Evolutionary conservation across 2,329 filamentous ascomycete species (phyloP), one percentile per base, ranked within the genome.

Genomic region (Thermothelomyces thermophilus): DNA sequence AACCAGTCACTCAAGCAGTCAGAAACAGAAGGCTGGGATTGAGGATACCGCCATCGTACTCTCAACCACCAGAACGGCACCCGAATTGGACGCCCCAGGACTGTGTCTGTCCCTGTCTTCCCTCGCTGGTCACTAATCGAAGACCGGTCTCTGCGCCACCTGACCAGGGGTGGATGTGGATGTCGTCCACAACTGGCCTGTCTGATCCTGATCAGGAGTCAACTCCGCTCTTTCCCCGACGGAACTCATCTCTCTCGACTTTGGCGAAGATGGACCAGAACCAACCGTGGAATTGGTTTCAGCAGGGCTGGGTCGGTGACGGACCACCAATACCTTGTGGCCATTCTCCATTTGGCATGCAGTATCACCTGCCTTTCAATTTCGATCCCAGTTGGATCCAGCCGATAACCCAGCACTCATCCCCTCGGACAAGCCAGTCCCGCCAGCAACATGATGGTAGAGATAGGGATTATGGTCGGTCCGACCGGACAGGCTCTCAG

Each of bases 221-320:
- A 14, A 33, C 19, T 9, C 14, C 26, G 26, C 8, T 17, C 8
- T 28, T 14, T 2, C 2, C 19, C 3, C 11, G 31, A 24, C 37
- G 22, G 2, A 17, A 10, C 24, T 24, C 35, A 10, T 31, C 28
- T 17, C 17, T 17, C 10, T 3, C 35, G 4, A 16, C 24, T 3
- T 5, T 33, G 1, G 9, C 43, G 2, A 34, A 33, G 3, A 51
- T 51, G 49, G 40, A 46, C 28, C 44, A 10, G 5, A 40, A 44
- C 24, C 44, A 46, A n/a, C 28, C 26, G 16, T 47, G 49, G 49
- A 13, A 20, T 13, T 42, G 48, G 48, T 10, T 22, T 40, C 49
- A 34, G 11, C 44, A 33, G 9, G 26, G 11, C 4, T 26, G 26
- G 11, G 33, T n/a, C 14, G 49, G 28, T 9, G 40, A 47, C 13